Evolutionary conservation across 1,139 yeast species (phyloP), one percentile per base, ranked within the genome.

Genomic region (Sugiyamaella xylanicola): DNA sequence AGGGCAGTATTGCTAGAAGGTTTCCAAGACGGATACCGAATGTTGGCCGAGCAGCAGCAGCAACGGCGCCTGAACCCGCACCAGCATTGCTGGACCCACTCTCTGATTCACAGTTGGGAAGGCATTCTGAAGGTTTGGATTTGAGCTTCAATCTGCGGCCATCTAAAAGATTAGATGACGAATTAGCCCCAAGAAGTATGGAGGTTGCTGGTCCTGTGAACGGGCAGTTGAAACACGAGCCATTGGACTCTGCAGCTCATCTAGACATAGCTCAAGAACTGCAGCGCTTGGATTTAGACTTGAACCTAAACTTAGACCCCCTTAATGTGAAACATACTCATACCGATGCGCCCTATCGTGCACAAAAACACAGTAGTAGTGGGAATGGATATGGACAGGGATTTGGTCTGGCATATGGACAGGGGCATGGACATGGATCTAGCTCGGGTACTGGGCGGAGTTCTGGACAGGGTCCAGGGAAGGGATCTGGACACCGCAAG

Each of bases 311-410:
- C 37, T 32, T 32, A 32, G 37, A 32, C 15, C 37, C 37, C 13
- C 37, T 32, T 7, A 13, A n/a, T 32, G 37, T 32, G 15, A 32
- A 32, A 32, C 37, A 32, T n/a, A 13, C 15, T 32, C 8, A 32
- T 32, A 4, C 15, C 13, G 13, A 32, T 32, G 37, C 15, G 15
- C 8, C 8, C 15, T 32, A 8, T 40, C 21, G 20, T 9, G 11
- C 22, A 7, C 17, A 15, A 20, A 7, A 40, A 4, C n/a, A 9
- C 29, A 25, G 29, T 25, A 9, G 29, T 25, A 9, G 29, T 19
- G 43, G 43, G n/a, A 8, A 11, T 40, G 43, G 43, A 8, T 40
- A 43, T 43, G 48, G 36, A 11, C 37, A 32, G 32, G 32, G 32
- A 25, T 5, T 11, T 25, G 32, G 32, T 5, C 32, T 11, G 11